A percentile compares a stretch with the other conserved stretches of the same genome.
These are phyloP conservation scores for Sordariomycetes sp. DNA, from an alignment of 2,329 filamentous ascomycete genomes.

Conservation along the genomic window DNA sequence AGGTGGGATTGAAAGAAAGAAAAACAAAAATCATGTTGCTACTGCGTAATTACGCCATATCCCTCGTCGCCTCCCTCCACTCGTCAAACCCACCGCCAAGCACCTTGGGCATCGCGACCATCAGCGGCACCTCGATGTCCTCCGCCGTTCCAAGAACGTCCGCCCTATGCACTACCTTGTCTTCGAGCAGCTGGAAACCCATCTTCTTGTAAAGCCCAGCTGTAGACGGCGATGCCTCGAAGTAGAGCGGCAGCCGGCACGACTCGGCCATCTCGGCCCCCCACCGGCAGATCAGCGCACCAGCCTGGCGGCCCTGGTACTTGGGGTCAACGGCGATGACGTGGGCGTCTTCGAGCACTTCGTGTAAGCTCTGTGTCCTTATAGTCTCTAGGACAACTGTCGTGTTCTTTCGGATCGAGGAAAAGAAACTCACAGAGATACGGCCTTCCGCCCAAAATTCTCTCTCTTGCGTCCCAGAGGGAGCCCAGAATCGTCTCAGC, in stretches of 20 bases:
- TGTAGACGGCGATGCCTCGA: slow-evolving; percentile 32
- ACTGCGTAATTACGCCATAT: background rate
- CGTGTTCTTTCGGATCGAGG: background rate
- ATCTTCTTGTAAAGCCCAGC: slow-evolving; percentile 32
- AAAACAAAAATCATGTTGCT: no score
- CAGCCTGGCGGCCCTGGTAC: slow-evolving; percentile 29
- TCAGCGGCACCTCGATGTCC: slow-evolving; percentile 27
- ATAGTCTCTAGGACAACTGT: background rate
- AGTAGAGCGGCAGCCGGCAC: slow-evolving; percentile 29
- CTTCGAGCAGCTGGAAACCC: slow-evolving; percentile 28
- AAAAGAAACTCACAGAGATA: slow-evolving; percentile 26
- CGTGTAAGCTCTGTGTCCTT: background rate
- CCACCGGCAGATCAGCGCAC: slow-evolving; percentile 28
- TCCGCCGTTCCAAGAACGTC: slow-evolving; percentile 20
- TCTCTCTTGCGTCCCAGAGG: slow-evolving; percentile 28
- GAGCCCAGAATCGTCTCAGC: slow-evolving; percentile 30
- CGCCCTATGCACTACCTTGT: slow-evolving; percentile 26
- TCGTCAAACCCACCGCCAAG: slow-evolving; percentile 21
- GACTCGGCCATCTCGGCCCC: slow-evolving; percentile 24
- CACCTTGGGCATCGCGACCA: slow-evolving; percentile 27
- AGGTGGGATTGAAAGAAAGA: no score
- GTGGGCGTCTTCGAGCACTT: slow-evolving; percentile 16
- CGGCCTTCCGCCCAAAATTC: slow-evolving; percentile 24
- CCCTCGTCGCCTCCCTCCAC: slow-evolving; percentile 14
- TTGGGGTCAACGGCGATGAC: slow-evolving; percentile 32